Evolutionary conservation across 1,284 basidiomycete species (phyloP).

Genomic region (Ustilago tritici): DNA sequence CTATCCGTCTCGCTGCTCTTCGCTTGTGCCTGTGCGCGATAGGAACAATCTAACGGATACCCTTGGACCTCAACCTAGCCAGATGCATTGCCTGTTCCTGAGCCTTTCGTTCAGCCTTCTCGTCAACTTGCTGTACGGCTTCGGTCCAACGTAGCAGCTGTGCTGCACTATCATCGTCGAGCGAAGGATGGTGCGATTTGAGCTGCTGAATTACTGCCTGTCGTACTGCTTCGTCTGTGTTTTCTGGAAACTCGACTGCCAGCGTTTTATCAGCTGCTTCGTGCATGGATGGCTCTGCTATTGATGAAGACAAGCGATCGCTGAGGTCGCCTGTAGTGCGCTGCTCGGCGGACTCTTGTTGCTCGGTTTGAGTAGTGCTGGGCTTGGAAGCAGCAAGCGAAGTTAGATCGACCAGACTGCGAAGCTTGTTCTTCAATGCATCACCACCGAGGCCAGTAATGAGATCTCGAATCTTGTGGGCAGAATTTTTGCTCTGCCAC

Average conservation of each 20-base stretch:
- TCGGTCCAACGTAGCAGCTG: constrained; percentile 17
- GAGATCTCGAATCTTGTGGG: constrained; percentile 33
- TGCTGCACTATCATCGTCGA: constrained; percentile 15
- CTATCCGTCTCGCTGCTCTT: too few species aligned
- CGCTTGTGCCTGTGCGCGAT: neutral
- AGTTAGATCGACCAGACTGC: constrained; percentile 31
- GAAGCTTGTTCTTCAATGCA: constrained; percentile 39
- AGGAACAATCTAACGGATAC: constrained; percentile 15
- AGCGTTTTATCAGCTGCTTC: constrained; percentile 20
- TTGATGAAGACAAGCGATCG: constrained; percentile 15
- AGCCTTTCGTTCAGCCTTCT: constrained; percentile 11
- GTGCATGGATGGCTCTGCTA: constrained; percentile 32
- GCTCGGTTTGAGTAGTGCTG: neutral
- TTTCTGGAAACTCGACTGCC: constrained; percentile 26
- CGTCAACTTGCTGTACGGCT: constrained; percentile 12
- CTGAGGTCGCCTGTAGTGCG: neutral
- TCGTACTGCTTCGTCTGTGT: constrained; percentile 22
- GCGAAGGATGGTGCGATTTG: constrained; percentile 8
- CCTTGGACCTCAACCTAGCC: constrained; percentile 38
- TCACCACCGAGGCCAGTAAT: constrained; percentile 41
- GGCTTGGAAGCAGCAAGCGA: neutral
- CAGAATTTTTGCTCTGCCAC: constrained; percentile 44
- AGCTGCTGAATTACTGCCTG: constrained; percentile 25
- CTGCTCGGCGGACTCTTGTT: neutral
- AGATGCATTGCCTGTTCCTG: constrained; percentile 17